Evolutionary conservation across 768 basidiomycete species (phyloP), one percentile per base, ranked within the genome.

Genomic region (Astraeus odoratus): DNA sequence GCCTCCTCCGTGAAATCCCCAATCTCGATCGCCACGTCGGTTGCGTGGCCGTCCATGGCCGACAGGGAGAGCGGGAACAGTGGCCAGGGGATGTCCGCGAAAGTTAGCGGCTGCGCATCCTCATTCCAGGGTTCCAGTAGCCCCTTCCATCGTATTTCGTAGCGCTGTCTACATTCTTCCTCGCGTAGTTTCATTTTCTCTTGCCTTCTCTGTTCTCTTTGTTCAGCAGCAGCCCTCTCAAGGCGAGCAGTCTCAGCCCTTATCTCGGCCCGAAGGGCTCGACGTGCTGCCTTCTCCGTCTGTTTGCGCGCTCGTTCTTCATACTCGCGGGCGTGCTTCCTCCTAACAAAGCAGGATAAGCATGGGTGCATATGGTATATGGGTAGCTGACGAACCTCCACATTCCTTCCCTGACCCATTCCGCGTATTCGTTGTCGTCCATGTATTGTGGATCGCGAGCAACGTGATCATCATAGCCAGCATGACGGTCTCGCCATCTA

Each of bases 401-500:
- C 86, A 96, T 94, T 38, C 88, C 89, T 20, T 74, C 65, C 51
- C 92, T 70, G 41, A 95, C 68, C 86, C 87, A 94, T 54, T 90
- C 87, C 1, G 84, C 78, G 53, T 95, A 95, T 48, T 89, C 83
- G 52, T 93, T 85, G 7, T 93, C 90, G 48, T 83, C 81, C 84
- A 94, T 84, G 39, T 59, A 51, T 38, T 55, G 59, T 23, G 72
- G 69, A 47, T 78, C 63, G 35, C 42, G 50, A 57, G 61, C 31
- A 67, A 76, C 54, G 64, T 72, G 58, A 62, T 66, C 53, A 59
- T 78, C 62, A 26, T 36, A 46, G 1, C 52, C 66, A 53, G 70
- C 63, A 23, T 65, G 64, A 51, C 73, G 68, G 45, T 60, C 62
- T 23, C 62, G 60, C 84, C 87, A 90, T 31, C 86, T 74, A 52